Evolutionary conservation across 2,329 filamentous ascomycete species (phyloP), one percentile per base, ranked within the genome.

Genomic region (Aspergillus japonicus): DNA sequence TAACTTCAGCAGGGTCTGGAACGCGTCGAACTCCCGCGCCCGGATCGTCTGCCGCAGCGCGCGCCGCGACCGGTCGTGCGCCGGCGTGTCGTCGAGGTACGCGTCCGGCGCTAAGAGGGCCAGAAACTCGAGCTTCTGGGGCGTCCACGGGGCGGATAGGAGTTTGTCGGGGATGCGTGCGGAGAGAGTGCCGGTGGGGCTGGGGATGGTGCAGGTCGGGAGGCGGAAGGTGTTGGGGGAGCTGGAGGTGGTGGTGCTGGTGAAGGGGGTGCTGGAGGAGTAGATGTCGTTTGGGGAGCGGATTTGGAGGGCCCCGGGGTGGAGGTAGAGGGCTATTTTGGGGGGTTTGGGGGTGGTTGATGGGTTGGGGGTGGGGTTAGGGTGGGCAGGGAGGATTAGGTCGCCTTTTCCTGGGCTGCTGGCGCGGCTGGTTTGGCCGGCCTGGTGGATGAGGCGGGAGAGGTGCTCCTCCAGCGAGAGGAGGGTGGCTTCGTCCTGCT

Each of bases 151-250:
- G 0, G 64, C 49, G 7, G 64, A 57, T 3, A 80, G 71, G 2
- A 80, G 58, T 52, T 74, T 73, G 48, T 77, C 71, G 0, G 78
- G 78, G 47, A 80, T 73, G 6, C 71, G 69, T 3, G 70, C 69
- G 1, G 73, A 71, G 2, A 64, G 56, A 0, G 70, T 64, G 4
- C 57, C 57, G 10, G 62, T 61, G 44, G 72, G 73, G 47, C 56
- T 19, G 14, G 39, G 14, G 39, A 16, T 19, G 14, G 7, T 16
- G 39, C 39, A 44, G 14, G 14, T 8, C 5, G 39, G 39, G 14
- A 44, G 39, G 39, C 39, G 39, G 39, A 7, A 44, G 39, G 39
- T 44, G 39, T 16, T 44, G 14, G 39, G 16, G 0, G 14, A 1
- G 4, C 16, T 7, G 39, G 39, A 19, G 39, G 2, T n/a, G 39